A percentile compares a stretch with the other conserved stretches of the same genome.
These are phyloP conservation scores for Collybia nuda DNA, from an alignment of 768 basidiomycete species.

Conservation along the genomic window DNA sequence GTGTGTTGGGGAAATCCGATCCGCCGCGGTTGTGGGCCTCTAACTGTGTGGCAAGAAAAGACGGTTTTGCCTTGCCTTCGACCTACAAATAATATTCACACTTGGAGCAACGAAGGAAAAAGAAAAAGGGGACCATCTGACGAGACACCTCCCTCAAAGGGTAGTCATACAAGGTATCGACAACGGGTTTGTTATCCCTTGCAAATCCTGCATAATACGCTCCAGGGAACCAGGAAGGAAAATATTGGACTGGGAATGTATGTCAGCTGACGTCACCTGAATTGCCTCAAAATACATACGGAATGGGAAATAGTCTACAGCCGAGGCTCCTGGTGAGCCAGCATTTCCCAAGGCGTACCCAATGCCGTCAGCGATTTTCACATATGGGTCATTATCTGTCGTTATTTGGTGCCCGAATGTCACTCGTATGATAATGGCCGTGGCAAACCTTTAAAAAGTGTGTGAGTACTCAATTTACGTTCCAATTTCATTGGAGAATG, in stretches of 20 bases:
- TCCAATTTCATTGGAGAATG: too few relatives aligned
- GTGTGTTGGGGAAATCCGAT: neutral
- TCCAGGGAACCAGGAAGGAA: slow-evolving; percentile 32
- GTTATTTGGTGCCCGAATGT: slow-evolving; percentile 31
- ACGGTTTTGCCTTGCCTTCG: slow-evolving; percentile 16
- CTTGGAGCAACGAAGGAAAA: neutral
- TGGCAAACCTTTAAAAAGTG: slow-evolving; percentile 6
- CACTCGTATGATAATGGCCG: slow-evolving; percentile 21
- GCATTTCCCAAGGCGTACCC: slow-evolving; percentile 19
- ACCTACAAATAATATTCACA: slow-evolving; percentile 5
- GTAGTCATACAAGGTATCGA: slow-evolving; percentile 21
- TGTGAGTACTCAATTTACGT: neutral
- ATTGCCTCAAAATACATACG: too few relatives aligned
- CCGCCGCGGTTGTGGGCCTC: slow-evolving; percentile 7
- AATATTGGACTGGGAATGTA: slow-evolving; percentile 15
- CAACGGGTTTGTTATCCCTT: slow-evolving; percentile 1
- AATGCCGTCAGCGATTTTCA: slow-evolving; percentile 32
- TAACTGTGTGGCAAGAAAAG: slow-evolving; percentile 15
- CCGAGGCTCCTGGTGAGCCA: slow-evolving; percentile 19
- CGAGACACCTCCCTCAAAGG: slow-evolving; percentile 28
- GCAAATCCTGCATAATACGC: slow-evolving; percentile 19
- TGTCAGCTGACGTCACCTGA: too few relatives aligned
- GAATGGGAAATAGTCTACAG: slow-evolving; percentile 19
- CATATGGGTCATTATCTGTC: slow-evolving; percentile 32
- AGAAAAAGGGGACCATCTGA: slow-evolving; percentile 24